Evolutionary conservation across 306 rosid genomes (phyloP).

Genomic region (Corylus avellana): DNA sequence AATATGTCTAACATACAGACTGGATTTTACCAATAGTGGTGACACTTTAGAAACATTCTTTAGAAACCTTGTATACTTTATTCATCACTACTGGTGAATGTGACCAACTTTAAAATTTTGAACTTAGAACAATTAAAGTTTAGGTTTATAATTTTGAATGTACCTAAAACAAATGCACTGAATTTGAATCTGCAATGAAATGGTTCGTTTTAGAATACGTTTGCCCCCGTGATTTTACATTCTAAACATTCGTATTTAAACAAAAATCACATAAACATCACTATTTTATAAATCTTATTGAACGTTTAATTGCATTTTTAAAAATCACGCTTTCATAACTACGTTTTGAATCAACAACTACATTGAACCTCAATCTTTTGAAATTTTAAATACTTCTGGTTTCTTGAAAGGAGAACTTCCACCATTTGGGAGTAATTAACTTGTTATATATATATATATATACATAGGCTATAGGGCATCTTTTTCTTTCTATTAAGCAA

Average conservation of each 20-base stretch:
- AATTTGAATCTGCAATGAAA: not conserved
- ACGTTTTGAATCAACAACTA: not conserved
- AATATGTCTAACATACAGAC: not conserved
- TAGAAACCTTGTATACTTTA: not conserved
- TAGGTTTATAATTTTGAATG: not conserved
- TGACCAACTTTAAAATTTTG: not conserved
- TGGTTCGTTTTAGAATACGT: not conserved
- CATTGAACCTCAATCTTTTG: not conserved
- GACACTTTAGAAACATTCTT: conserved; percentile 10
- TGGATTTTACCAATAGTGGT: not conserved
- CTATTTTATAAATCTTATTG: too few species aligned
- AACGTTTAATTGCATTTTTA: too few species aligned
- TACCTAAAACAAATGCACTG: not conserved
- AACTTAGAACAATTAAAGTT: not conserved
- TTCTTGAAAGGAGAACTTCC: not conserved
- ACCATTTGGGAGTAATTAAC: not conserved
- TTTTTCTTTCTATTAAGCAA: not conserved
- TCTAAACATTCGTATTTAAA: too few species aligned
- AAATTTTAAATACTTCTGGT: not conserved
- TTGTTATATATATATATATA: not conserved
- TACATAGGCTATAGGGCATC: not conserved
- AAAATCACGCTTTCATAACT: not conserved
- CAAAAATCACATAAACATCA: too few species aligned
- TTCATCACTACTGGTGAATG: not conserved
- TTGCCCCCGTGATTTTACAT: too few species aligned